A percentile compares a stretch with the other conserved stretches of the same genome.
These are phyloP conservation scores for Backusella tuberculispora DNA, from an alignment of 192 early-diverging fungal genomes.

Conservation along the genomic window DNA sequence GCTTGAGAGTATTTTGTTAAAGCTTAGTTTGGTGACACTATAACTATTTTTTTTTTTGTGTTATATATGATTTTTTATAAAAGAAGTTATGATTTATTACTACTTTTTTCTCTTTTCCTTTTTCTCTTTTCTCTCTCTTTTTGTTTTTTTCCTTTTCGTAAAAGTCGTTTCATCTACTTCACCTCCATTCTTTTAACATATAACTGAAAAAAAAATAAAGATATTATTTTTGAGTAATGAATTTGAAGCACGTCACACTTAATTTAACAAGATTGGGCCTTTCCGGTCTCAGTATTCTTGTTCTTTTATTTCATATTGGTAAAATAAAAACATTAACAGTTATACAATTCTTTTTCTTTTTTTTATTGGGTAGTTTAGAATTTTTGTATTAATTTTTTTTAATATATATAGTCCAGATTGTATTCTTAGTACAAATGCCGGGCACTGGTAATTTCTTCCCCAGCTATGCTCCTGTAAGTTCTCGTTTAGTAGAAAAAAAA, in stretches of 20 bases:
- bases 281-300: conserved; percentile 1
- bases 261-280: conserved; percentile 15
- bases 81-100: not conserved
- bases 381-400: not conserved
- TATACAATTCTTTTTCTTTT: too few relatives aligned
- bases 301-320: not conserved
- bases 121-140: not conserved
- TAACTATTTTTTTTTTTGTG: not conserved
- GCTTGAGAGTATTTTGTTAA: not conserved
- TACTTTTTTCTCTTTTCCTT: not conserved
- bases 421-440: conserved; percentile 11
- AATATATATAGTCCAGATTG: not conserved
- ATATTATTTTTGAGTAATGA: not conserved
- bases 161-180: not conserved
- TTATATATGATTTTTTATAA: not conserved
- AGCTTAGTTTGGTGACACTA: conserved; percentile 1
- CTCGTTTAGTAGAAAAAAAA: not conserved
- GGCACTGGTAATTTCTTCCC: conserved; percentile 13
- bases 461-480: conserved; percentile 6
- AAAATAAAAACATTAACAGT: not conserved
- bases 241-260: conserved; percentile 1
- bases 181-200: conserved; percentile 6
- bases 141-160: not conserved
- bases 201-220: not conserved
- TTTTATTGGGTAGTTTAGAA: too few relatives aligned